Percentiles rank a stretch among this genome's conserved stretches.
Conservation (phyloP, 1,139 yeast genomes). For the Candida buenavistaensis region DNA sequence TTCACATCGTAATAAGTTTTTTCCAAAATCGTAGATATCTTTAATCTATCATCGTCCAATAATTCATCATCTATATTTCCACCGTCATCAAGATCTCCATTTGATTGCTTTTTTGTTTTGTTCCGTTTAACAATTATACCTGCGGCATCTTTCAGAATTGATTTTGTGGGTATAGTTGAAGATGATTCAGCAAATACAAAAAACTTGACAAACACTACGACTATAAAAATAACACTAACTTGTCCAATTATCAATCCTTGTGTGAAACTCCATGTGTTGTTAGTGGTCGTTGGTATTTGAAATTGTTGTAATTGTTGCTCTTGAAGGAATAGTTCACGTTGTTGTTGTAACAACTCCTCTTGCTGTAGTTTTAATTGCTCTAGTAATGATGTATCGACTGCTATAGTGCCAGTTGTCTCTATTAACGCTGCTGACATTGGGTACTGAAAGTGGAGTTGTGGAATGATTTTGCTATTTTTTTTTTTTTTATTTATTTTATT, state of each 20-base stretch:
- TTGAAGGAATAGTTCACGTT: constrained; percentile 18
- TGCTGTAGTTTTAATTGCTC: constrained; percentile 34
- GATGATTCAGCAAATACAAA: constrained; percentile 79
- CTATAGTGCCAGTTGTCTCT: constrained; percentile 2
- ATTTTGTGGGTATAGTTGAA: constrained; percentile 32
- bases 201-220: constrained; percentile 76
- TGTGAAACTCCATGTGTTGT: constrained; percentile 61
- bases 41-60: constrained; percentile 15
- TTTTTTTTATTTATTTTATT: constrained; percentile 2
- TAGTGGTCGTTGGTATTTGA: constrained; percentile 13
- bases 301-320: constrained; percentile 1
- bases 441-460: not conserved
- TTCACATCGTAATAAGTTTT: constrained; percentile 91
- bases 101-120: constrained; percentile 14
- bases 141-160: constrained; percentile 30
- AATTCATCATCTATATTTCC: constrained; percentile 23
- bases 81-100: constrained; percentile 4
- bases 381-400: constrained; percentile 10
- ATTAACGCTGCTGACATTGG: constrained; percentile 8
- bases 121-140: constrained; percentile 41
- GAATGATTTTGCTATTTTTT: not conserved
- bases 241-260: constrained; percentile 85
- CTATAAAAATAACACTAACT: constrained; percentile 72
- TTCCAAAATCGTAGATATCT: constrained; percentile 59
- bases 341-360: constrained; percentile 32